These are phyloP conservation scores for Plasmodium fragile DNA, from an alignment of 169 alveolate species.

Conservation along the genomic window DNA sequence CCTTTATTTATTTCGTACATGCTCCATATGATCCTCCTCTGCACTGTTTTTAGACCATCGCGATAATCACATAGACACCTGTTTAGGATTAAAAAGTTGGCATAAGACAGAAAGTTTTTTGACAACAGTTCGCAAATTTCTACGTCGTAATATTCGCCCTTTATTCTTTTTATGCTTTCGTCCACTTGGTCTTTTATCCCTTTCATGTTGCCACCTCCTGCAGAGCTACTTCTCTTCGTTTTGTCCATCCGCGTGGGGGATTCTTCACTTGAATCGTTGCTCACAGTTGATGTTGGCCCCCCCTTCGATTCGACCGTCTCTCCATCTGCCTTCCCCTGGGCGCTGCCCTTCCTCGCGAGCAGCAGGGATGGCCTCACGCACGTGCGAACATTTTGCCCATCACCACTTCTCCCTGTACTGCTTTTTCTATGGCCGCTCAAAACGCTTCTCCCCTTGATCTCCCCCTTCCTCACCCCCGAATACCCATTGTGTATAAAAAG, in stretches of 20 bases:
- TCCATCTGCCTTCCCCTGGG: not conserved
- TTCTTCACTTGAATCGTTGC: not conserved
- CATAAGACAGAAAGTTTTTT: slow-evolving; percentile 85
- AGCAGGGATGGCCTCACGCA: not conserved
- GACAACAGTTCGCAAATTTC: slow-evolving; percentile 77
- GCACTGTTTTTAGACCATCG: slow-evolving; percentile 90
- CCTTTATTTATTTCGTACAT: slow-evolving; percentile 85
- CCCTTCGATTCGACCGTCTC: not conserved
- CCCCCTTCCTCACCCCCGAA: not conserved
- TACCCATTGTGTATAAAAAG: slow-evolving; percentile 19
- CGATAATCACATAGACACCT: slow-evolving; percentile 89
- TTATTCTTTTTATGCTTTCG: slow-evolving; percentile 11
- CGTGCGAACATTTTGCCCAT: not conserved
- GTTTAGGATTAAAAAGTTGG: slow-evolving; percentile 86
- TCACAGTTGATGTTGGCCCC: not conserved
- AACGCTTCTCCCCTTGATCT: not conserved
- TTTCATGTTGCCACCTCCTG: not conserved
- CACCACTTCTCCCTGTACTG: not conserved
- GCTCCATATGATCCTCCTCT: slow-evolving; percentile 88
- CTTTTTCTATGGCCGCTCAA: not conserved
- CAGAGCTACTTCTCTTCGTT: not conserved
- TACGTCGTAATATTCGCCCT: slow-evolving; percentile 57
- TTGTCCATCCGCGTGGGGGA: not conserved
- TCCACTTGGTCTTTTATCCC: not conserved
- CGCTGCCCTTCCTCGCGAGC: not conserved